phyloP scores from a whole-genome alignment of 2,329 filamentous ascomycete genomes.

The Daldinia sp. region DNA sequence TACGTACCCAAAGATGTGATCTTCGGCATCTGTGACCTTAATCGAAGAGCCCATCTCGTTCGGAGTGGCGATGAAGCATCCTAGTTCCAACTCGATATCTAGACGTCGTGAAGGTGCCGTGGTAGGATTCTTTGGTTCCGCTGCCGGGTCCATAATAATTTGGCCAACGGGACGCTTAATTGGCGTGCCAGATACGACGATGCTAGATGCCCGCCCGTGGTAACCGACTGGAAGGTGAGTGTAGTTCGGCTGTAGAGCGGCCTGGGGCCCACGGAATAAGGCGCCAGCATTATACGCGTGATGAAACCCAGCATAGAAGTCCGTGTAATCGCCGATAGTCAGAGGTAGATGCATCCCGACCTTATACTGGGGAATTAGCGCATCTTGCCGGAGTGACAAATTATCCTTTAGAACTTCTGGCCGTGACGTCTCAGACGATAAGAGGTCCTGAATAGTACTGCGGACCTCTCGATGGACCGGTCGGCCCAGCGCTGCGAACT shows the following conservation, averaged over 20 bases:
- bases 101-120: conserved; percentile 72
- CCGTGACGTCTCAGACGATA: conserved; percentile 66
- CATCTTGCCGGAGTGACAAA: conserved; percentile 60
- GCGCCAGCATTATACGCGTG: conserved; percentile 75
- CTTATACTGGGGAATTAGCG: conserved; percentile 65
- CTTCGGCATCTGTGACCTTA: conserved; percentile 68
- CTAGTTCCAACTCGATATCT: conserved; percentile 83
- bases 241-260: conserved; percentile 83
- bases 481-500: conserved; percentile 76
- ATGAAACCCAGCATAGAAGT: conserved; percentile 83
- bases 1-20: conserved; percentile 80
- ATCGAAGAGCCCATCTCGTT: conserved; percentile 73
- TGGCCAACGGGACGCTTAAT: conserved; percentile 80
- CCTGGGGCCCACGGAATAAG: conserved; percentile 75
- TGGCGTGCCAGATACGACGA: conserved; percentile 77
- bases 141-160: conserved; percentile 70
- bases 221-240: conserved; percentile 83
- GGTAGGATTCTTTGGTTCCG: conserved; percentile 67
- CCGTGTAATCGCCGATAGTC: conserved; percentile 83
- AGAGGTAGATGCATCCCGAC: conserved; percentile 76
- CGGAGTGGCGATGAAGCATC: conserved; percentile 72
- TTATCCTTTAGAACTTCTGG: conserved; percentile 72
- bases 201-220: conserved; percentile 78
- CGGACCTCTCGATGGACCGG: conserved; percentile 74
- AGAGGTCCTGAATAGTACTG: conserved; percentile 71